Base-by-base conservation (phyloP, 352 stramenopile species). In the Phytophthora macrochlamydospora region DNA sequence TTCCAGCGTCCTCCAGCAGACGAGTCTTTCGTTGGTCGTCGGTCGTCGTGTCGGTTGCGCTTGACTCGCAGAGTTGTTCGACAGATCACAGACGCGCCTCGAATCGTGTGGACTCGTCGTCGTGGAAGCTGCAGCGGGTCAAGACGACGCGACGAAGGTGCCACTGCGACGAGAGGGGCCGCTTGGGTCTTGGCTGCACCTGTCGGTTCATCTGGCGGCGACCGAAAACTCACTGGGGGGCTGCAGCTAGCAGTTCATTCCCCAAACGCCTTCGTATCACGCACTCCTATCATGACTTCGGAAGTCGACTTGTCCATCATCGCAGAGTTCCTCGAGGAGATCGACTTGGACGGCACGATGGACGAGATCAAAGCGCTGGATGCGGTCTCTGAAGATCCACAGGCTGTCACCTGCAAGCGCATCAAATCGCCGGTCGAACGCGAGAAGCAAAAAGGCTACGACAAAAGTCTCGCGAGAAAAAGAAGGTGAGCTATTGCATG, bases 391-490 rank as follows among this genome's bases (percentile, higher is more conserved):
- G 18, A 24, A 24, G 18, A 49, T 12, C 29, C 43, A 29, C 14
- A 5, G 11, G 13, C 6, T 49, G 18, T n/a, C 43, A 49, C 43
- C 3, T 29, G 18, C 12, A 49, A 28, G 4, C 13, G 43, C 18
- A n/a, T 49, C 43, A 49, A 29, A n/a, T 29, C 43, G 14, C 3
- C 9, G 11, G 7, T 49, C 29, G 43, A n/a, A 49, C 14, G 43
- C 6, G 43, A 49, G 14, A 49, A n/a, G 18, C 43, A 49, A n/a
- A 18, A 49, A 3, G 43, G 9, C 14, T 49, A 49, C 14, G 12
- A 49, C 43, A 49, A 49, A 49, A 49, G 43, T 49, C 43, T 18
- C 12, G 12, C 14, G 43, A 12, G 14, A 49, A 49, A 49, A 49
- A 49, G 43, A 49, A 49, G 43, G 43, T 49, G 9, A 4, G 43